These are phyloP conservation scores for Pichia inconspicua DNA, from an alignment of 1,139 yeast species.

Conservation along the genomic window DNA sequence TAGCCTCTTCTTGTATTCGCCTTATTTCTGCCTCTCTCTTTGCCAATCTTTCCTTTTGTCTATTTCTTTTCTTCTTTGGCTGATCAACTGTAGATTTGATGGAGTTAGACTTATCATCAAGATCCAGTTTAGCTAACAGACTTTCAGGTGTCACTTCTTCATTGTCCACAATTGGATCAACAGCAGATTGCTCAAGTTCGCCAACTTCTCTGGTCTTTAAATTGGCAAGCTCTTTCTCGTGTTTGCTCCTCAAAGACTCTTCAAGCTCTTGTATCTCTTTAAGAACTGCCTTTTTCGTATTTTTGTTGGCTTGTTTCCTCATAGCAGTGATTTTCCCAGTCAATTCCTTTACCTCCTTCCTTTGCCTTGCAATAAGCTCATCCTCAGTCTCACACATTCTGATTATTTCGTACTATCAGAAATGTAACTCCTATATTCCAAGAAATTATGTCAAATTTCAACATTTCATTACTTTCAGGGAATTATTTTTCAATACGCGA, in stretches of 20 bases:
- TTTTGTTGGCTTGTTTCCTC: conserved; percentile 78
- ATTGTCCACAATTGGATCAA: conserved; percentile 27
- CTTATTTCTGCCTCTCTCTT: conserved; percentile 65
- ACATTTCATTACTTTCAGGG: too few species aligned
- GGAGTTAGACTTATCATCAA: conserved; percentile 17
- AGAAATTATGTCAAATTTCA: too few species aligned
- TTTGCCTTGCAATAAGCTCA: conserved; percentile 53
- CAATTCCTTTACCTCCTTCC: conserved; percentile 61
- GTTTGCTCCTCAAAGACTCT: conserved; percentile 44
- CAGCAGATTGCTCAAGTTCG: conserved; percentile 13
- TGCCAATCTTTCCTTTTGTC: conserved; percentile 79
- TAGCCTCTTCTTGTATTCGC: conserved; percentile 58
- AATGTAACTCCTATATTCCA: too few species aligned
- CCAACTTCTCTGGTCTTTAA: conserved; percentile 4
- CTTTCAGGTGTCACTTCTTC: conserved; percentile 58
- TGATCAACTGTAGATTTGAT: not conserved
- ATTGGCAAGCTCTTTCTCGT: conserved; percentile 40
- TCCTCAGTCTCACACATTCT: conserved; percentile 36
- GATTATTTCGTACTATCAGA: too few species aligned
- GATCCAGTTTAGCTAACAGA: conserved; percentile 48
- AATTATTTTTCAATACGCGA: too few species aligned
- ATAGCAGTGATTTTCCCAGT: conserved; percentile 61
- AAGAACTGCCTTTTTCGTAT: conserved; percentile 54
- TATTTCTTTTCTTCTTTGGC: conserved; percentile 48
- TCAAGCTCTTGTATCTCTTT: conserved; percentile 56